Evolutionary conservation across 2,329 filamentous ascomycete species (phyloP), one percentile per base, ranked within the genome.

Genomic region (Fusarium bulbicola): DNA sequence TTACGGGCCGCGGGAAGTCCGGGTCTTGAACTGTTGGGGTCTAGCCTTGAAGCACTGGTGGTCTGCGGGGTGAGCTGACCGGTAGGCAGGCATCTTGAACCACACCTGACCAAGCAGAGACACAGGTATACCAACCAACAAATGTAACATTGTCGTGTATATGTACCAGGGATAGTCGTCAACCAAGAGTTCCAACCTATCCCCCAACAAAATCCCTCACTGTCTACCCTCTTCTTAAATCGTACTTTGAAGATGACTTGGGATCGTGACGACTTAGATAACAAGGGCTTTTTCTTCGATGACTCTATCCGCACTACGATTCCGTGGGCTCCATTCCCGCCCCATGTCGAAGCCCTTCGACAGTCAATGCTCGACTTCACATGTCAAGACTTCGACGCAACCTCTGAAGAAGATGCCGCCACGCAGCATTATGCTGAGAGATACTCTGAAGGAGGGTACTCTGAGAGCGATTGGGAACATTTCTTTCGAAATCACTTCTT

Each of bases 111-210:
- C 32, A 34, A 16, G 34, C 34, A 34, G 14, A 3, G 34, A 34
- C 2, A 9, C 2, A 34, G 15, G 7, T 16, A 16, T 34, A 7
- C 6, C 14, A 16, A 36, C 34, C 15, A 36, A 36, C 34, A 36
- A 4, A 36, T 36, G 14, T 4, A 36, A 16, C 34, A 0, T 14
- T 4, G 34, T 8, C 8, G 34, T 36, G 15, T 36, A 36, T 36
- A 36, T 36, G 1, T 36, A 16, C 34, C 34, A 36, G 16, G 0
- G 34, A 36, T 1, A 5, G 34, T 36, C 34, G 16, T 36, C 34
- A 36, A 36, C 15, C 16, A 18, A 36, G 1, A 18, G 1, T 2
- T 36, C 5, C 34, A 36, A 18, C 34, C 4, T 15, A 0, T 15
- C 0, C 14, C 32, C 32, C 32, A 15, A 15, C 0, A 34, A 34